Evolutionary conservation across 2,329 filamentous ascomycete genomes (phyloP).

Genomic region (Pseudopyricularia cyperi): DNA sequence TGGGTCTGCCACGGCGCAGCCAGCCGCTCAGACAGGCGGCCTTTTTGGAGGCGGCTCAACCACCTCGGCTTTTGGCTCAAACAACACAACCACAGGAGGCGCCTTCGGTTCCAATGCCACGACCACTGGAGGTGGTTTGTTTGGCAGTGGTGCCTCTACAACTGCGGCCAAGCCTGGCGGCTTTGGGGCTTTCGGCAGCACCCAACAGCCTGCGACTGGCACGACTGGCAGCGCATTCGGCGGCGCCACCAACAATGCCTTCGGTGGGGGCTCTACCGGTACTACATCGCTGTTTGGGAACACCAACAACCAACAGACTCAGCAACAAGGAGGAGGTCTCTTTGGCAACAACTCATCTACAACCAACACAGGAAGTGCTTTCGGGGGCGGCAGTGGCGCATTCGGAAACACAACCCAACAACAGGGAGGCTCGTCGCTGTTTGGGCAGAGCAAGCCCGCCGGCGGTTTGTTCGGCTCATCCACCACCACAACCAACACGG

Average conservation of each 20-base stretch:
- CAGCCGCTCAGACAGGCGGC: conserved; percentile 14
- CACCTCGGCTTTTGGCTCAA: conserved; percentile 11
- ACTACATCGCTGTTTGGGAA: conserved; percentile 4
- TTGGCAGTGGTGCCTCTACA: conserved; percentile 10
- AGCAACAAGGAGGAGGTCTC: conserved; percentile 3
- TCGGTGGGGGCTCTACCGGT: conserved; percentile 16
- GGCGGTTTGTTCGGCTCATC: conserved; percentile 4
- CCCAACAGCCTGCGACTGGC: conserved; percentile 1
- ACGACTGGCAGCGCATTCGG: conserved; percentile 29
- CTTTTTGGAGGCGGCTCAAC: conserved; percentile 24
- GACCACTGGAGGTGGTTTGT: conserved; percentile 16
- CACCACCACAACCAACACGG: conserved; percentile 10
- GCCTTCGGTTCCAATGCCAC: conserved; percentile 17
- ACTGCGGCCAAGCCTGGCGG: conserved; percentile 11
- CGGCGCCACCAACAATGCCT: conserved; percentile 18
- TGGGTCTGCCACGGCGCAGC: conserved; percentile 20
- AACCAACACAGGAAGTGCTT: background rate
- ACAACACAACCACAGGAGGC: conserved; percentile 4
- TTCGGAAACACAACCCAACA: conserved; percentile 19
- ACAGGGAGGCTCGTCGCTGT: conserved; percentile 6
- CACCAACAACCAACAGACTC: conserved; percentile 2
- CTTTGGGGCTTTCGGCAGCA: conserved; percentile 17
- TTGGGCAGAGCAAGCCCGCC: conserved; percentile 3
- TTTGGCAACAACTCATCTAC: conserved; percentile 5
- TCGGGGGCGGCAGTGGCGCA: conserved; percentile 3